Evolutionary conservation across 2,329 filamentous ascomycete species (phyloP).

Genomic region (Pseudonectria foliicola): DNA sequence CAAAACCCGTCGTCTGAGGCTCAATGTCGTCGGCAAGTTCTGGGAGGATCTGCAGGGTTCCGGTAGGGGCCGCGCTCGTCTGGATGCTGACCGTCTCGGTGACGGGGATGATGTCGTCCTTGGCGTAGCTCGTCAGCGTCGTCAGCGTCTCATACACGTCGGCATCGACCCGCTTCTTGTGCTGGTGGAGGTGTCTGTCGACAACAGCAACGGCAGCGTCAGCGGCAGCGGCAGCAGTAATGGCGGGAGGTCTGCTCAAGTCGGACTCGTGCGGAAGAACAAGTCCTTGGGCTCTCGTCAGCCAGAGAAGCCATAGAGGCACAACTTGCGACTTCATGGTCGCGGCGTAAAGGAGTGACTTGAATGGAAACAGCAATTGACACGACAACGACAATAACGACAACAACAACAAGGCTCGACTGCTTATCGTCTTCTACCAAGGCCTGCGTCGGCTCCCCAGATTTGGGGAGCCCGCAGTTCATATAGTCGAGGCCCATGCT

Average conservation of each 20-base stretch:
- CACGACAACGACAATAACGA: conserved; percentile 7
- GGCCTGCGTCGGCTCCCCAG: not conserved
- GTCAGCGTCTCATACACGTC: conserved; percentile 16
- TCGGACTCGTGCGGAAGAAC: no score
- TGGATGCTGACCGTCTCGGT: conserved; percentile 19
- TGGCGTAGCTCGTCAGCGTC: conserved; percentile 18
- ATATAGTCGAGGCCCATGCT: conserved; percentile 10
- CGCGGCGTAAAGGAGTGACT: conserved; percentile 2
- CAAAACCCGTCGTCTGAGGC: conserved; percentile 25
- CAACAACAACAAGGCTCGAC: no score
- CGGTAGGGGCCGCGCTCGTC: conserved; percentile 18
- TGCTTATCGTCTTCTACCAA: no score
- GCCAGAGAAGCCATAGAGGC: conserved; percentile 21
- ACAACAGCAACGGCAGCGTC: conserved; percentile 4
- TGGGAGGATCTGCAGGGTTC: conserved; percentile 22
- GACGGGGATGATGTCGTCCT: conserved; percentile 21
- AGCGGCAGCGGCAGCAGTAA: conserved; percentile 8
- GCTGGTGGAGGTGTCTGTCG: conserved; percentile 6
- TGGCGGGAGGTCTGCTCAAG: no score
- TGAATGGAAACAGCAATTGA: conserved; percentile 6
- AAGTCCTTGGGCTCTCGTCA: conserved; percentile 18
- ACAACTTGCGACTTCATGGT: conserved; percentile 17
- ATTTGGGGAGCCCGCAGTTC: conserved; percentile 12
- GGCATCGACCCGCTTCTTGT: conserved; percentile 15
- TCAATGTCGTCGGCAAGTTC: conserved; percentile 20